Evolutionary conservation across 768 basidiomycete species (phyloP), one percentile per base, ranked within the genome.

Genomic region (Tricholoma bakamatsutake): DNA sequence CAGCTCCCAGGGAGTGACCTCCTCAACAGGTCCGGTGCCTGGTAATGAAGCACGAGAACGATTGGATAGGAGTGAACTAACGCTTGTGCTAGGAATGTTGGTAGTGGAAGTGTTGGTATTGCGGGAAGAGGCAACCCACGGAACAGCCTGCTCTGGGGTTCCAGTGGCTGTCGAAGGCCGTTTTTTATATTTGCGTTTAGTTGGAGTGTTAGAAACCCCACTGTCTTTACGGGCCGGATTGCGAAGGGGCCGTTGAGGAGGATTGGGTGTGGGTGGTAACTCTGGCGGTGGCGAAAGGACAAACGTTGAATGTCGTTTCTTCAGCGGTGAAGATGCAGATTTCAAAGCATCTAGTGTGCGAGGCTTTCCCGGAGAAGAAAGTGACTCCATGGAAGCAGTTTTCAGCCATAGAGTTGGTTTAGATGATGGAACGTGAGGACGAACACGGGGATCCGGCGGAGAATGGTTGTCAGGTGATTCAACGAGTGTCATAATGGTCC

Each of bases 271-370:
- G 17, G 53, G 62, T 45, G 61, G 58, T 54, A 43, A 55, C 57
- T 62, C 46, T 60, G 48, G 56, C 56, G 65, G 57, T 43, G 65
- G 31, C 43, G 61, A 57, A 42, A 64, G 63, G 47, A 58, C 51
- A 52, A 66, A 59, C 11, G 67, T 56, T 24, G 71, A 75, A 57
- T 70, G 69, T 13, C 70, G 69, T 61, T 73, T 75, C 54, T 61
- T 69, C 51, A 73, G 63, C 30, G 50, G 27, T 35, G 60, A 60
- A n/a, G 56, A 17, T 17, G 4, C 24, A 17, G 55, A 40, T 52
- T 33, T 43, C 45, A 39, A 24, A n/a, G 42, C 5, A 51, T 24
- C 30, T n/a, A 55, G 34, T 18, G 43, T 39, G 31, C 50, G 59
- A 24, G 46, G 40, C 17, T 48, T 56, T 17, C 43, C 55, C 17